Conservation (phyloP, 192 early-diverging fungal genomes). For the Pilaira anomala region DNA sequence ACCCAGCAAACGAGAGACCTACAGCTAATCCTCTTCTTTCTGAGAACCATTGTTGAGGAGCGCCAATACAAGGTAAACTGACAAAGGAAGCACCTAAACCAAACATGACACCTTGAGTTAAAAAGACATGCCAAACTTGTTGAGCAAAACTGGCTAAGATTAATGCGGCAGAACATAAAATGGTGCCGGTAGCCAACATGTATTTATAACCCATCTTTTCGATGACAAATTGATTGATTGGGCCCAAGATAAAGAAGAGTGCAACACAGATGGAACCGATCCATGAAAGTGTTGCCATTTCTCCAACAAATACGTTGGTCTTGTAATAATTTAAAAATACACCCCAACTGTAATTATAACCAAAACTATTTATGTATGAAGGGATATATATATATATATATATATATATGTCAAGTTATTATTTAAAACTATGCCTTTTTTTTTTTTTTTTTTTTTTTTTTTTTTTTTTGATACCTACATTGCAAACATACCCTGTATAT, state of each 20-base stretch:
- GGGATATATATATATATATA: no score
- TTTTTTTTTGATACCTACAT: no score
- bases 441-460: no score
- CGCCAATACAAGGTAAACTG: conserved; percentile 61
- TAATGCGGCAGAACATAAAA: conserved; percentile 40
- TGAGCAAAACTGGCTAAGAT: conserved; percentile 46
- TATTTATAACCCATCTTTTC: conserved; percentile 49
- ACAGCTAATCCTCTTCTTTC: conserved; percentile 64
- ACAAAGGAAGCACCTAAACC: conserved; percentile 67
- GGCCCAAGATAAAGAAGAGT: conserved; percentile 43
- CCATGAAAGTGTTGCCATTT: conserved; percentile 43
- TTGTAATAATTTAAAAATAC: conserved; percentile 47
- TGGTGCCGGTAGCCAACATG: conserved; percentile 46
- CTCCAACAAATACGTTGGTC: conserved; percentile 35
- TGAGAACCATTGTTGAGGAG: conserved; percentile 70
- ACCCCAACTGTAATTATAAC: conserved; percentile 48
- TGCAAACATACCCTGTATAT: conserved; percentile 23
- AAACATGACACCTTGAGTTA: conserved; percentile 73
- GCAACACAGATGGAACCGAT: conserved; percentile 47
- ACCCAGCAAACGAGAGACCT: conserved; percentile 71
- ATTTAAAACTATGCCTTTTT: no score
- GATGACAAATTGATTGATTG: conserved; percentile 29
- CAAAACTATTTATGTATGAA: conserved; percentile 35
- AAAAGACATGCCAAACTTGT: conserved; percentile 67
- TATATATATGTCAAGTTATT: no score